phyloP scores from a whole-genome alignment of 352 stramenopile species.

The Globisporangium paddicum region DNA sequence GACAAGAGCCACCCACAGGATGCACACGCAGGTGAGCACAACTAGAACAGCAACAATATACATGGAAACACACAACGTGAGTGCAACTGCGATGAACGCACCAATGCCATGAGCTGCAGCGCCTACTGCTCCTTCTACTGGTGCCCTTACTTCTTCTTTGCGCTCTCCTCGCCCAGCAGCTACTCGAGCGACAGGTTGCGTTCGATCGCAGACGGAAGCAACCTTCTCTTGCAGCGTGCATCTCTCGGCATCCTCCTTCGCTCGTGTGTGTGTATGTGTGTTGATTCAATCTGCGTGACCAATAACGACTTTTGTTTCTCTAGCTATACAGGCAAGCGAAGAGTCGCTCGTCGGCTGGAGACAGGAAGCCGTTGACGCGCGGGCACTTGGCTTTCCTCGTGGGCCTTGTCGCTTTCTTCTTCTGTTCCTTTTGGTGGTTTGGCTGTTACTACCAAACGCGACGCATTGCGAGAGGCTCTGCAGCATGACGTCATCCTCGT shows the following conservation, averaged over 20 bases:
- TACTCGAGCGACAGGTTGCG: background rate
- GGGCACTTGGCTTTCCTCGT: background rate
- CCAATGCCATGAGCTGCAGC: background rate
- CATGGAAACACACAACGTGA: background rate
- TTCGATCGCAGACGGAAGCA: background rate
- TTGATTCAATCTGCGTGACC: too few species aligned
- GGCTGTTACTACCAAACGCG: slow-evolving; percentile 23
- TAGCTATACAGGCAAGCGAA: too few species aligned
- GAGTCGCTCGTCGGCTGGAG: background rate
- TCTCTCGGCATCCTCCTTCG: slow-evolving; percentile 5
- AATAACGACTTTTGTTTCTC: too few species aligned
- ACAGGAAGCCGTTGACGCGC: slow-evolving; percentile 11
- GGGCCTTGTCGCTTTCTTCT: background rate
- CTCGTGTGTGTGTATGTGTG: too few species aligned
- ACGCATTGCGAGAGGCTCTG: too few species aligned
- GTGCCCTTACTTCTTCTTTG: slow-evolving; percentile 9
- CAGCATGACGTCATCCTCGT: slow-evolving; percentile 68
- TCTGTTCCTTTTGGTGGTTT: slow-evolving; percentile 6
- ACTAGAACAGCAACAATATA: too few species aligned
- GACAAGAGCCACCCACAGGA: background rate
- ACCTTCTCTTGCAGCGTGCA: background rate
- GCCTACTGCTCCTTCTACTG: slow-evolving; percentile 3
- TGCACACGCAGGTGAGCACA: background rate
- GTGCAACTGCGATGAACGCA: too few species aligned
- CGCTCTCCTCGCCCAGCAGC: background rate